Conservation (phyloP, 2,329 filamentous ascomycete genomes). For the Colletotrichum spaethianum region DNA sequence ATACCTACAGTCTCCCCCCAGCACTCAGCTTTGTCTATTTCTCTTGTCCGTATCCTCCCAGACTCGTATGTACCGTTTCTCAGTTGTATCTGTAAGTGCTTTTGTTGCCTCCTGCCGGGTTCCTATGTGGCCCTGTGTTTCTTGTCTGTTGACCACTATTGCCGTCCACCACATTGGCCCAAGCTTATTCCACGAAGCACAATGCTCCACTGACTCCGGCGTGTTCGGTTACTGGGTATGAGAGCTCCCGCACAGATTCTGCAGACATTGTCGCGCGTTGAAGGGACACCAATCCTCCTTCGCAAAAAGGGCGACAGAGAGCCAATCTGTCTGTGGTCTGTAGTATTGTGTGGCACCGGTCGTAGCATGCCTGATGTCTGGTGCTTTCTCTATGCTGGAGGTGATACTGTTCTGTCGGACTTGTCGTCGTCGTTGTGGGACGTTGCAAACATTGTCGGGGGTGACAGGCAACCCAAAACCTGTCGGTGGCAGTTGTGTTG, state of each 20-base stretch:
- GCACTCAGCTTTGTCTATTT: constrained; percentile 21
- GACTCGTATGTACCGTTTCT: constrained; percentile 14
- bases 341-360: background rate
- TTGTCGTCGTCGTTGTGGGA: background rate
- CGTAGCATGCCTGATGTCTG: background rate
- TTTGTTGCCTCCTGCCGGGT: constrained; percentile 25
- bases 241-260: constrained; percentile 14
- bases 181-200: background rate
- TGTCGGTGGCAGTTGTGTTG: constrained; percentile 5
- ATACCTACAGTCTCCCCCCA: constrained; percentile 28
- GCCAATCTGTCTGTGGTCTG: constrained; percentile 1
- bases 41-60: constrained; percentile 24
- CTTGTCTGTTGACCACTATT: constrained; percentile 15
- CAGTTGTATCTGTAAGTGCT: constrained; percentile 11
- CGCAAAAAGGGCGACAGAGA: background rate
- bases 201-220: constrained; percentile 9
- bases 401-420: constrained; percentile 4
- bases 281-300: constrained; percentile 11
- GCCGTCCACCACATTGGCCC: background rate
- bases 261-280: constrained; percentile 19
- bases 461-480: background rate
- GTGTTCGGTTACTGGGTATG: constrained; percentile 18
- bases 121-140: constrained; percentile 25
- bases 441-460: constrained; percentile 12
- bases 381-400: constrained; percentile 5